Evolutionary conservation across 345 rosid genomes (phyloP).

Genomic region (Populus davidiana): DNA sequence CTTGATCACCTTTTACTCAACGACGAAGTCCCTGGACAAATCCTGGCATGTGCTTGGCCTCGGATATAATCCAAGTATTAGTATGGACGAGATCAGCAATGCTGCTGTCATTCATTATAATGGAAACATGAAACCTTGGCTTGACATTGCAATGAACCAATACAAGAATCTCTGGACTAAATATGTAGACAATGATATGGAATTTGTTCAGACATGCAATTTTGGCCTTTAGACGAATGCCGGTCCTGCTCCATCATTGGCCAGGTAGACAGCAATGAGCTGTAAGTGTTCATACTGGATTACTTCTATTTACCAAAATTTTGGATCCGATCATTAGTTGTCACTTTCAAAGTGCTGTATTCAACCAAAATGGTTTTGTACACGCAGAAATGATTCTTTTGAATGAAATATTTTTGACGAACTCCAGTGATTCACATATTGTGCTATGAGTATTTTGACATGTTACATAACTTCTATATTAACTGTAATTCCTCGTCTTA

Average conservation of each 20-base stretch:
- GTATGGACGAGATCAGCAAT: constrained; percentile 73
- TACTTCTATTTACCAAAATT: constrained; percentile 19
- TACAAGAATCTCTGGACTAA: constrained; percentile 87
- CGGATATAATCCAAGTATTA: constrained; percentile 78
- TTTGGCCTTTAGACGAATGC: constrained; percentile 58
- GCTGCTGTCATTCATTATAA: constrained; percentile 92
- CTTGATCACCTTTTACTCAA: constrained; percentile 76
- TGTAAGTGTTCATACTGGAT: constrained; percentile 34
- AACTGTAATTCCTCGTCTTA: neutral
- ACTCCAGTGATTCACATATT: neutral
- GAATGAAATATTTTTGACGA: neutral
- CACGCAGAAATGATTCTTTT: constrained; percentile 22
- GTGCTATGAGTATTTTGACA: neutral
- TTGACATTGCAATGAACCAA: constrained; percentile 85
- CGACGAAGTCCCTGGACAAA: constrained; percentile 79
- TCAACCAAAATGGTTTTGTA: constrained; percentile 28
- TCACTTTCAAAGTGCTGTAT: constrained; percentile 22
- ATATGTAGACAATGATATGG: constrained; percentile 59
- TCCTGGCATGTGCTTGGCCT: constrained; percentile 94
- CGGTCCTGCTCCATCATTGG: constrained; percentile 3
- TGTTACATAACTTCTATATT: neutral
- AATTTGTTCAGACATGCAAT: constrained; percentile 37
- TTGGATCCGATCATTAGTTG: constrained; percentile 21
- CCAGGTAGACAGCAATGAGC: constrained; percentile 26
- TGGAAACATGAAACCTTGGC: constrained; percentile 99